A percentile compares a stretch with the other conserved stretches of the same genome.
Conservation (phyloP, 2,329 filamentous ascomycete species). For the Exophiala phaeomuriformis region DNA sequence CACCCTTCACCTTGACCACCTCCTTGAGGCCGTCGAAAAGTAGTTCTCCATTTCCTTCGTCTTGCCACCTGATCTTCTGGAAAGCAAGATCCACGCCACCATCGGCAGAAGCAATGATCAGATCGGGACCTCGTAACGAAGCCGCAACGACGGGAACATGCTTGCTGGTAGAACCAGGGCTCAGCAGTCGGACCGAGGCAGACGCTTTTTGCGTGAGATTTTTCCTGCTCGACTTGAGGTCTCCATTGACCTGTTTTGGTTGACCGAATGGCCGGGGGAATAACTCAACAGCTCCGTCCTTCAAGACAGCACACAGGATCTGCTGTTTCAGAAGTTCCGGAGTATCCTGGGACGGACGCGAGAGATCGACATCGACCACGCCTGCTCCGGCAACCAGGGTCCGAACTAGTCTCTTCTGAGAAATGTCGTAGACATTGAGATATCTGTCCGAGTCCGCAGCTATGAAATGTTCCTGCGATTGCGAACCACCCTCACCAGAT, state of each 20-base stretch:
- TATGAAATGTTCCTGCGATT: conserved; percentile 36
- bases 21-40: conserved; percentile 40
- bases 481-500: conserved; percentile 33
- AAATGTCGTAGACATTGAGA: conserved; percentile 44
- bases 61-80: conserved; percentile 43
- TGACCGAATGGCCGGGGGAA: conserved; percentile 44
- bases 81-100: conserved; percentile 46
- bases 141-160: conserved; percentile 40
- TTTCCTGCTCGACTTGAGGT: conserved; percentile 28
- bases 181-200: conserved; percentile 40
- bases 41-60: conserved; percentile 39
- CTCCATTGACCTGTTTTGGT: conserved; percentile 29
- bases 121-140: conserved; percentile 40
- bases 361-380: conserved; percentile 36
- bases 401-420: conserved; percentile 38
- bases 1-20: conserved; percentile 39
- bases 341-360: conserved; percentile 27
- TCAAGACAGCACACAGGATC: conserved; percentile 41
- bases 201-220: conserved; percentile 41
- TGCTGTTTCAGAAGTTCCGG: conserved; percentile 30
- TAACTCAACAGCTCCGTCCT: conserved; percentile 44
- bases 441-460: conserved; percentile 45
- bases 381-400: conserved; percentile 46
- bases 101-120: conserved; percentile 44
- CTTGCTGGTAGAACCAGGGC: conserved; percentile 36